phyloP scores from a whole-genome alignment of 1,139 yeast genomes.

The Hanseniaspora uvarum region DNA sequence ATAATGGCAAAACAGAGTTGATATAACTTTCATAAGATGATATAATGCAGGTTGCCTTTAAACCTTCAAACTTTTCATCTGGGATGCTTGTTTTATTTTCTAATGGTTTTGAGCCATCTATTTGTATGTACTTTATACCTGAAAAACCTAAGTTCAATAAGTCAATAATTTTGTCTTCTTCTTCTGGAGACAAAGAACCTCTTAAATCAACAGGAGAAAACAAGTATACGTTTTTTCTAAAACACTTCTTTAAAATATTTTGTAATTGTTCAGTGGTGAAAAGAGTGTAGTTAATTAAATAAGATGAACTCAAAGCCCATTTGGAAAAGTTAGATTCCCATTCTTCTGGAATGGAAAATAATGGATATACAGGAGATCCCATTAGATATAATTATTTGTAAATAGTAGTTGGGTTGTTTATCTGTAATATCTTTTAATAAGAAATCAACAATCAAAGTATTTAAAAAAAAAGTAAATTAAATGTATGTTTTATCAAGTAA shows the following conservation, averaged over 20 bases:
- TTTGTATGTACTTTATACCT: neutral
- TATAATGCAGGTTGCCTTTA: conserved; percentile 30
- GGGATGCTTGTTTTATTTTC: neutral
- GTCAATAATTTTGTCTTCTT: conserved; percentile 1
- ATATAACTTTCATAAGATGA: conserved; percentile 34
- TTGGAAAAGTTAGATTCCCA: conserved; percentile 9
- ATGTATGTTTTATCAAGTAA: too few species aligned
- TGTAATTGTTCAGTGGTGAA: conserved; percentile 19
- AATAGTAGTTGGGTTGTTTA: neutral
- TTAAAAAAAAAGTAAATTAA: too few species aligned
- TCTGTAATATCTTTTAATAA: too few species aligned
- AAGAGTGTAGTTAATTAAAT: neutral
- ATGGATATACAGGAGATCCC: conserved; percentile 18
- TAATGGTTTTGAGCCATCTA: neutral
- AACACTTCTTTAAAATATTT: conserved; percentile 17
- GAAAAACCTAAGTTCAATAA: conserved; percentile 16
- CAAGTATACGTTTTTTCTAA: conserved; percentile 21
- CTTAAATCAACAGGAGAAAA: conserved; percentile 18
- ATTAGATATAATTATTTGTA: neutral
- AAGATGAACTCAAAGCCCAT: conserved; percentile 12
- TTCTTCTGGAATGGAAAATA: conserved; percentile 12
- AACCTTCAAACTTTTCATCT: conserved; percentile 3
- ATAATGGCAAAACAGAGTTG: conserved; percentile 43
- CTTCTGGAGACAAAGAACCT: neutral
- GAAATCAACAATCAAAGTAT: too few species aligned